Conservation (phyloP, 73 alveolate genomes). For the Tetrahymena malaccensis region DNA sequence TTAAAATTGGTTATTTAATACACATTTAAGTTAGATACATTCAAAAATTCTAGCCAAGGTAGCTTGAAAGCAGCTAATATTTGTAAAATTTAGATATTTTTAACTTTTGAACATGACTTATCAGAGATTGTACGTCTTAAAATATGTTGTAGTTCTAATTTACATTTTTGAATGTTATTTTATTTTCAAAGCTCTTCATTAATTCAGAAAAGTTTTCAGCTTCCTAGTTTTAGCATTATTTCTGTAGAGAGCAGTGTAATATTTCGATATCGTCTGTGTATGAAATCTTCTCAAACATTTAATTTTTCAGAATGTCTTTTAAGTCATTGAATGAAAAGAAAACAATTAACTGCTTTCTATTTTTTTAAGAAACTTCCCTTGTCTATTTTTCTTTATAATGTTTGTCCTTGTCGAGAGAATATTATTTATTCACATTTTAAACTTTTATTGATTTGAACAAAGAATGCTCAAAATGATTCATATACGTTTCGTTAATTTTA, state of each 20-base stretch:
- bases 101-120: not conserved
- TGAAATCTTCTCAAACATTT: not conserved
- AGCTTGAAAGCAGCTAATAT: too few relatives aligned
- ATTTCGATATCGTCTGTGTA: not conserved
- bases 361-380: not conserved
- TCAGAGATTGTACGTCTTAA: not conserved
- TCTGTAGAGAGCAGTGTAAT: not conserved
- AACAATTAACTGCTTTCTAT: not conserved
- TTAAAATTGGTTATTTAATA: too few relatives aligned
- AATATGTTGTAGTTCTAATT: not conserved
- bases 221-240: not conserved
- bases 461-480: not conserved
- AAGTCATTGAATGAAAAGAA: not conserved
- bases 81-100: too few relatives aligned
- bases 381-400: too few relatives aligned
- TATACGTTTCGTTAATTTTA: not conserved
- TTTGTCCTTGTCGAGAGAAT: not conserved
- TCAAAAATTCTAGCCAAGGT: too few relatives aligned
- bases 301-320: not conserved
- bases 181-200: not conserved
- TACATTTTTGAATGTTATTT: not conserved
- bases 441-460: not conserved
- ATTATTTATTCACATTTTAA: too few relatives aligned
- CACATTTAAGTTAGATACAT: too few relatives aligned
- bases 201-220: not conserved